A percentile compares a stretch with the other conserved stretches of the same genome.
These are phyloP conservation scores for Rutstroemia sydowiana DNA, from an alignment of 2,329 filamentous ascomycete species.

Conservation along the genomic window DNA sequence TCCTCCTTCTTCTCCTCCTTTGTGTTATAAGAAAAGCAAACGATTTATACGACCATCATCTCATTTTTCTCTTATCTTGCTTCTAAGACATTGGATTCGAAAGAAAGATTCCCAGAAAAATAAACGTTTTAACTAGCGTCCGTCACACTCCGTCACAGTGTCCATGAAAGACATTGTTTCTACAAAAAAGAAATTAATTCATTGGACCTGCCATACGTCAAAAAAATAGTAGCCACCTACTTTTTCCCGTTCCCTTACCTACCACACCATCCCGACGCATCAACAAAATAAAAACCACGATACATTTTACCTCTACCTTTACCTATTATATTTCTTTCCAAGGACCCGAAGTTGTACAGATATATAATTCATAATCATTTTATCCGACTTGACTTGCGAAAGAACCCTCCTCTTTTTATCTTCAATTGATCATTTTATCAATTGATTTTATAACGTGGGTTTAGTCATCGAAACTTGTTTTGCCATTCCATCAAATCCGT, in stretches of 20 bases:
- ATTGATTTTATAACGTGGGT: slow-evolving; percentile 3
- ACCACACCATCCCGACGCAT: not conserved
- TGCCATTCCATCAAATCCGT: not conserved
- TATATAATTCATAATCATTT: not conserved
- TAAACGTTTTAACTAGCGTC: not conserved
- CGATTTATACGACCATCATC: not conserved
- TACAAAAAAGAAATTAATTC: not conserved
- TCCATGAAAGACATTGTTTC: not conserved
- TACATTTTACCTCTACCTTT: not conserved
- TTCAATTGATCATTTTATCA: slow-evolving; percentile 3
- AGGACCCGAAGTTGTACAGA: slow-evolving; percentile 3
- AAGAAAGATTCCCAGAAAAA: not conserved
- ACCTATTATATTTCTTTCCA: not conserved
- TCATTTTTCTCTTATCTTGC: not conserved
- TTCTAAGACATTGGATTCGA: not conserved
- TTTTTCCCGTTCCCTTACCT: not conserved
- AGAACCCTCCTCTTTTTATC: not conserved
- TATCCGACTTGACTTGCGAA: not conserved
- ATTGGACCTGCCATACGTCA: not conserved
- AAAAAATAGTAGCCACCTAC: not conserved
- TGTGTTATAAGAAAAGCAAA: not conserved
- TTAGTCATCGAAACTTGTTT: not conserved
- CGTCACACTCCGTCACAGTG: too few species aligned
- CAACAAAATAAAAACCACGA: not conserved
- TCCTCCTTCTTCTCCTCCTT: not conserved